Evolutionary conservation across 148 eudicot species (phyloP), one percentile per base, ranked within the genome.

Genomic region (Dysphania ambrosioides): DNA sequence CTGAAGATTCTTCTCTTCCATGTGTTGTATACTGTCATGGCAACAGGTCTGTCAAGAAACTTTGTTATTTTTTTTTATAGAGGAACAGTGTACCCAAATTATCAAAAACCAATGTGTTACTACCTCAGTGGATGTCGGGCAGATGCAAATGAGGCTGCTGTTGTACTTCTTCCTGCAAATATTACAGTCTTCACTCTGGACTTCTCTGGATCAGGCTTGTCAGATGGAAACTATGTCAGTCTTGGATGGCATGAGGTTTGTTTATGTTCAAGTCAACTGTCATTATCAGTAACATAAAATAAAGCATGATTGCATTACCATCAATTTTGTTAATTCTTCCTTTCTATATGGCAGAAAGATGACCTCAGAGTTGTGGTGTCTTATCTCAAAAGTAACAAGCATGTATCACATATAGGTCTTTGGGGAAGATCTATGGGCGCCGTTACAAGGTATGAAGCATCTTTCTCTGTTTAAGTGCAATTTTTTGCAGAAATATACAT

Each of bases 401-500:
- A 73, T 77, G 83, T 87, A 72, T 88, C 97, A 29, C 83, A 82
- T 61, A 90, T 93, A 35, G 97, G 91, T 67, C 93, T 93, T 51
- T 93, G 97, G 97, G 97, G 97, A 51, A 83, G 97, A 72, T 93
- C 97, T 73, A 93, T 93, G 97, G 97, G 97, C 80, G 93, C 97
- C 23, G 93, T 93, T n/a, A 93, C 97, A 42, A 80, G 97, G 97
- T 93, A 82, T 26, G 56, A 78, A 30, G 23, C 13, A 40, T 71
- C 31, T 40, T n/a, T n/a, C 32, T 59, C 63, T 26, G 61, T 59
- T 59, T 8, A 6, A 53, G 63, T 59, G 16, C 32, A 59, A 13
- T 26, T 24, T 59, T 26, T 2, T 59, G 1, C 32, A 30, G 9
- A 11, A 32, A 16, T 27, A n/a, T n/a, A n/a, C n/a, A n/a, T n/a